Percentiles rank a stretch among this genome's conserved stretches.
phyloP scores from a whole-genome alignment of 441 rosid species.

The Brassica hybrid region DNA sequence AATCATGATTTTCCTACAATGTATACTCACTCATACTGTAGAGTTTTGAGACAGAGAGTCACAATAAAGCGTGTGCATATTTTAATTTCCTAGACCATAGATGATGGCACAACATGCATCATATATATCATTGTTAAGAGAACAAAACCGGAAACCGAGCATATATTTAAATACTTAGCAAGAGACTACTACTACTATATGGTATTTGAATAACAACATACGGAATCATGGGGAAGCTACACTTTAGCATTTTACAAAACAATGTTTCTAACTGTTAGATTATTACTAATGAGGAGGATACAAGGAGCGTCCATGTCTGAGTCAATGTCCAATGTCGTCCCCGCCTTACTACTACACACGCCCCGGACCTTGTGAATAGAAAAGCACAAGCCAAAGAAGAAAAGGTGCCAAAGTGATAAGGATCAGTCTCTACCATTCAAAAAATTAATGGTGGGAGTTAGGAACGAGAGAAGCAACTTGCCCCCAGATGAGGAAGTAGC shows the following conservation, averaged over 20 bases:
- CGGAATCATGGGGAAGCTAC: background rate
- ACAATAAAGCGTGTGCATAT: slow-evolving; percentile 19
- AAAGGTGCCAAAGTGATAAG: slow-evolving; percentile 47
- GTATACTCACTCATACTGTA: background rate
- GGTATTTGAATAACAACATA: background rate
- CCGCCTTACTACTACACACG: slow-evolving; percentile 19
- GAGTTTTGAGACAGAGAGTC: slow-evolving; percentile 12
- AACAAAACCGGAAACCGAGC: too few species aligned
- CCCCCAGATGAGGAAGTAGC: slow-evolving; percentile 28
- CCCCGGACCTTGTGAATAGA: slow-evolving; percentile 26
- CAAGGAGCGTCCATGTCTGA: slow-evolving; percentile 25
- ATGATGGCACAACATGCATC: slow-evolving; percentile 19
- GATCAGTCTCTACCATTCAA: slow-evolving; percentile 48
- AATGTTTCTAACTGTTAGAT: background rate
- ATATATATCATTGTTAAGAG: background rate
- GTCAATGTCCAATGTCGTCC: slow-evolving; percentile 35
- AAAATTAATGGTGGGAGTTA: slow-evolving; percentile 28
- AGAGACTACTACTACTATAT: background rate
- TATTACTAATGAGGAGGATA: too few species aligned
- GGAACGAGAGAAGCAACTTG: slow-evolving; percentile 33
- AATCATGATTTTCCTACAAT: slow-evolving; percentile 32
- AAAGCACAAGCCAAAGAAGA: slow-evolving; percentile 35
- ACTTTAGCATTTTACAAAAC: background rate
- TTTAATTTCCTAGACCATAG: slow-evolving; percentile 8
- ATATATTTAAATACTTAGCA: too few species aligned